Evolutionary conservation across 257 asterid genomes (phyloP).

Genomic region (Penstemon eatonii): DNA sequence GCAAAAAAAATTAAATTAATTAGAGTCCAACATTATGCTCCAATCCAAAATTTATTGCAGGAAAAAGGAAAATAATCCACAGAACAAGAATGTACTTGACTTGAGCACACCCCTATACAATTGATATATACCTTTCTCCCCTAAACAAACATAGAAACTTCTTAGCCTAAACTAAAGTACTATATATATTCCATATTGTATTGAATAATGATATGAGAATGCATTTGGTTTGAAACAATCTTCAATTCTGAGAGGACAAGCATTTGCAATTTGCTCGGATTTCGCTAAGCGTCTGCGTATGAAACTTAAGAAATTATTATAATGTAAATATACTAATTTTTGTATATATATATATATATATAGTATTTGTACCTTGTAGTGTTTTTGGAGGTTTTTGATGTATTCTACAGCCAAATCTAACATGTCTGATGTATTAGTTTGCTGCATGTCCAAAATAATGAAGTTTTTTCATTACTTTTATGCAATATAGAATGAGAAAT

Average conservation of each 20-base stretch:
- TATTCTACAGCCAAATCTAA: slow-evolving; percentile 89
- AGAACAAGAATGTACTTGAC: slow-evolving; percentile 26
- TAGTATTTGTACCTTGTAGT: slow-evolving; percentile 56
- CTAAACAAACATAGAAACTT: slow-evolving; percentile 5
- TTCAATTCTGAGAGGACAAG: slow-evolving; percentile 37
- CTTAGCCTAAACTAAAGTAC: slow-evolving; percentile 5
- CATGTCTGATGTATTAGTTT: slow-evolving; percentile 94
- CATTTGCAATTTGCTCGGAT: slow-evolving; percentile 69
- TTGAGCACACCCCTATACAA: slow-evolving; percentile 29
- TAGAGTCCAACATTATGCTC: not conserved
- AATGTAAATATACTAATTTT: not conserved
- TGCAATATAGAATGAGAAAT: not conserved
- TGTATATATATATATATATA: not conserved
- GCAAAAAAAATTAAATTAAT: not conserved
- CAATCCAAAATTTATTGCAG: not conserved
- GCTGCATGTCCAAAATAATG: slow-evolving; percentile 50
- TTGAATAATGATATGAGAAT: slow-evolving; percentile 19
- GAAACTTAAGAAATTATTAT: not conserved
- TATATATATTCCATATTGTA: not conserved
- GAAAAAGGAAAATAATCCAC: not conserved
- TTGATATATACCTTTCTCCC: slow-evolving; percentile 23
- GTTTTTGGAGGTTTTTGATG: slow-evolving; percentile 76
- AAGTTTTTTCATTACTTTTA: slow-evolving; percentile 6
- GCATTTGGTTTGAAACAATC: slow-evolving; percentile 33
- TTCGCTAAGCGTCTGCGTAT: slow-evolving; percentile 58